Evolutionary conservation across 352 stramenopile species (phyloP).

Genomic region (Pythium scleroteichum): DNA sequence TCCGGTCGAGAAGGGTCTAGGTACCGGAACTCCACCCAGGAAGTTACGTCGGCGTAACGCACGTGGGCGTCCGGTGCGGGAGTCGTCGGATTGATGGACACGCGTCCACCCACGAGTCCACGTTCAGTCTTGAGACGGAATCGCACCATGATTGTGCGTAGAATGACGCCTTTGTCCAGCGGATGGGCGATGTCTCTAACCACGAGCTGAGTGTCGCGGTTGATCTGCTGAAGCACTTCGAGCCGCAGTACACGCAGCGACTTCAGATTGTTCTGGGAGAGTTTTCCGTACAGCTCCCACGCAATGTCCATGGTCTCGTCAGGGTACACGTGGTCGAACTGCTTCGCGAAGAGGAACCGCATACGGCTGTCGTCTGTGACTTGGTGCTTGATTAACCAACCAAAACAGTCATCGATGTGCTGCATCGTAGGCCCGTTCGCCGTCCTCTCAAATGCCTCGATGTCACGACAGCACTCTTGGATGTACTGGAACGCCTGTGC

Average conservation of each 20-base stretch:
- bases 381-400: slow-evolving; percentile 40
- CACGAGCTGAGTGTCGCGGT: slow-evolving; percentile 40
- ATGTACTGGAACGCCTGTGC: slow-evolving; percentile 34
- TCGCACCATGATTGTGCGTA: slow-evolving; percentile 41
- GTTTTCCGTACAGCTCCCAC: slow-evolving; percentile 37
- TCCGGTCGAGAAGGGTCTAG: slow-evolving; percentile 31
- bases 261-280: slow-evolving; percentile 36
- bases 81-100: slow-evolving; percentile 37
- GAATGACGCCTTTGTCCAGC: slow-evolving; percentile 34
- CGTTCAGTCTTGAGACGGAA: slow-evolving; percentile 40
- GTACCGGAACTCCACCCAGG: slow-evolving; percentile 40
- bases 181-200: slow-evolving; percentile 43
- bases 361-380: slow-evolving; percentile 31
- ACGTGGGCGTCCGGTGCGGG: slow-evolving; percentile 20
- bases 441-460: slow-evolving; percentile 29
- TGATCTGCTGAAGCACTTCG: slow-evolving; percentile 45
- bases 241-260: slow-evolving; percentile 39
- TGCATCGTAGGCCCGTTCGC: slow-evolving; percentile 7
- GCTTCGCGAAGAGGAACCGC: slow-evolving; percentile 41
- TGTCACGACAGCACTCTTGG: slow-evolving; percentile 29
- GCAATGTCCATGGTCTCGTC: slow-evolving; percentile 25
- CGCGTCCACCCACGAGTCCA: slow-evolving; percentile 36
- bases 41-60: slow-evolving; percentile 36
- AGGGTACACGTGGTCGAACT: slow-evolving; percentile 33
- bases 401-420: slow-evolving; percentile 32